Evolutionary conservation across 805 yeast species (phyloP), one percentile per base, ranked within the genome.

Genomic region (Yarrowia yakushimensis): DNA sequence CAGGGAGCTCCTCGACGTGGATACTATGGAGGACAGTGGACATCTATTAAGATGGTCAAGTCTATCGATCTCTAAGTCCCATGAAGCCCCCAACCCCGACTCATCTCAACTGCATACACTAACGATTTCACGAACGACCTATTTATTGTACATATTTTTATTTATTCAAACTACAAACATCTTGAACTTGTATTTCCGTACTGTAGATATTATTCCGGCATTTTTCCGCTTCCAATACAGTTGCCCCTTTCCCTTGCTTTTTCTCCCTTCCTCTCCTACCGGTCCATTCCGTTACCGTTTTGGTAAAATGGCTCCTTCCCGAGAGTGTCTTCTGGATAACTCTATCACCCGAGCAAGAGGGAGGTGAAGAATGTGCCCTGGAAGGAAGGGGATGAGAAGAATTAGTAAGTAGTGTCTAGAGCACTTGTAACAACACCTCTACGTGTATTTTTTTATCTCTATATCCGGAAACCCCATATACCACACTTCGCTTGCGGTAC

Each of bases 21-120:
- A 7, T 55, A 55, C 61, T 55, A 55, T 10, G 61, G 48, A 41
- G 61, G 61, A 11, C 46, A 41, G 37, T 55, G 61, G 61, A 55
- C 61, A 1, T 55, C 48, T 12, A 37, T 55, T 13, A 55, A 55
- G 48, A 55, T 55, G 61, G 48, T 39, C 48, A 55, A 55, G 39
- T 27, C 48, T n/a, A 55, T 55, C n/a, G 61, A 55, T 4, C 61
- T 55, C 5, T 55, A 45, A 20, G n/a, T 4, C 6, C 18, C 15
- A 5, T 25, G 27, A 25, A 11, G 6, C 45, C 27, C 17, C 27
- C 30, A 15, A 23, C 27, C 4, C 28, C 36, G 17, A 45, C 52
- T 27, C 34, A 45, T 11, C 48, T 43, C 33, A 27, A 18, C 46
- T 41, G 46, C 46, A 41, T 41, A 27, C 28, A 39, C 52, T 45